Conservation (phyloP, 805 yeast genomes). For the Starmerella sp. region DNA sequence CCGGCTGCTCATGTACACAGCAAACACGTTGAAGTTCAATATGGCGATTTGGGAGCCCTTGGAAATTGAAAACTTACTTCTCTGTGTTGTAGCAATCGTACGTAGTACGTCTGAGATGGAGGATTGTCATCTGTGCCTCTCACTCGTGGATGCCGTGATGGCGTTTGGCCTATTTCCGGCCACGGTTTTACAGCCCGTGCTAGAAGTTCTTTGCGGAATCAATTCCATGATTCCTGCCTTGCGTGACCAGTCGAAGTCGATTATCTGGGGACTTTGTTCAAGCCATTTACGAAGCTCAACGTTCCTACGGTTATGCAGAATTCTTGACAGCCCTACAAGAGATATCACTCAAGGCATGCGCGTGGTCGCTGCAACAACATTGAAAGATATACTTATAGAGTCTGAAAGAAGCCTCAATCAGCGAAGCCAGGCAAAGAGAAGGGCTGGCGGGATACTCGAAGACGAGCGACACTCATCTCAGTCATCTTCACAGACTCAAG, state of each 20-base stretch:
- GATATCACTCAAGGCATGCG: conserved; percentile 29
- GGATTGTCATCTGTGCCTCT: conserved; percentile 34
- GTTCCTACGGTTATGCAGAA: conserved; percentile 26
- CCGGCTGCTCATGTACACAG: conserved; percentile 32
- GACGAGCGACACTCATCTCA: background rate
- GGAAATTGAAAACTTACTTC: conserved; percentile 31
- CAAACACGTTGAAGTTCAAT: conserved; percentile 40
- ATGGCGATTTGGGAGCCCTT: conserved; percentile 36
- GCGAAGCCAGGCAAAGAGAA: background rate
- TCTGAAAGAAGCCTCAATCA: background rate
- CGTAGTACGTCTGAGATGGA: conserved; percentile 31
- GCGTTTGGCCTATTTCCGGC: conserved; percentile 40
- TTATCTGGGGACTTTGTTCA: conserved; percentile 32
- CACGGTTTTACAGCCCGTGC: conserved; percentile 29
- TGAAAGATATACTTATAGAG: conserved; percentile 23
- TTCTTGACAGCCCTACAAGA: conserved; percentile 21
- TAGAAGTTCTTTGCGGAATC: conserved; percentile 40
- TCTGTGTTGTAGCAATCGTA: conserved; percentile 32
- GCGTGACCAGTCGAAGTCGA: conserved; percentile 31
- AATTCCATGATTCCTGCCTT: conserved; percentile 32
- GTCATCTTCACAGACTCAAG: background rate
- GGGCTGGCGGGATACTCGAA: background rate
- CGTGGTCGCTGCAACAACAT: conserved; percentile 29
- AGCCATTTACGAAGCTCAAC: conserved; percentile 34
- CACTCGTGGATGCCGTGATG: conserved; percentile 36